Evolutionary conservation across 1,139 yeast species (phyloP).

Genomic region (Meyerozyma carpophila): DNA sequence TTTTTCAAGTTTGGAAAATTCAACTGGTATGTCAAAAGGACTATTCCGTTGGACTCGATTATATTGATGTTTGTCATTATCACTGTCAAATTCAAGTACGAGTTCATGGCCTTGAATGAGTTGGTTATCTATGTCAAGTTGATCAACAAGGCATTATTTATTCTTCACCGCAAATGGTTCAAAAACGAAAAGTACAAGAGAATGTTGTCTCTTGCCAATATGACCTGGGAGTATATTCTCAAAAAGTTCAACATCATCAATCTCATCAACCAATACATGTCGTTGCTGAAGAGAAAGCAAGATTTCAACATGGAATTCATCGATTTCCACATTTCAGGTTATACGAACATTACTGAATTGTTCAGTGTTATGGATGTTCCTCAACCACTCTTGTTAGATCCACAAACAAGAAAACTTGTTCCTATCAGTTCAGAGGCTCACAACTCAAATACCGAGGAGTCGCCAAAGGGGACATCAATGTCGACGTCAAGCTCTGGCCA

Average conservation of each 20-base stretch:
- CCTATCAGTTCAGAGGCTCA: constrained; percentile 5
- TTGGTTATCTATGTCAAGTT: constrained; percentile 31
- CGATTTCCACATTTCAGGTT: constrained; percentile 37
- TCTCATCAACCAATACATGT: constrained; percentile 22
- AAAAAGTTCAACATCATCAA: constrained; percentile 30
- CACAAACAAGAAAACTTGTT: constrained; percentile 1
- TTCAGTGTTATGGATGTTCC: constrained; percentile 43
- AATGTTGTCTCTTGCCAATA: constrained; percentile 38
- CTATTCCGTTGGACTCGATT: constrained; percentile 57
- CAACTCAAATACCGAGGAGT: neutral
- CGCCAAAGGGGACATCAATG: neutral
- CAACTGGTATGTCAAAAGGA: constrained; percentile 57
- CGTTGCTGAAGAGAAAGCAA: constrained; percentile 4
- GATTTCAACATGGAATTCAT: constrained; percentile 26
- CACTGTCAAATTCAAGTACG: constrained; percentile 48
- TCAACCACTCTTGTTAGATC: constrained; percentile 23
- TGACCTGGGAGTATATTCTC: constrained; percentile 41
- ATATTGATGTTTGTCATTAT: constrained; percentile 48
- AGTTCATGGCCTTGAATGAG: constrained; percentile 28
- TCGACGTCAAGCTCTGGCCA: neutral
- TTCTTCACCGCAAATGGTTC: constrained; percentile 42
- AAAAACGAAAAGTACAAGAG: constrained; percentile 44
- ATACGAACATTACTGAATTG: constrained; percentile 35
- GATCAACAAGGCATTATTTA: constrained; percentile 39
- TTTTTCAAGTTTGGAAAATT: constrained; percentile 45